A percentile compares a stretch with the other conserved stretches of the same genome.
phyloP scores from a whole-genome alignment of 2,329 filamentous ascomycete genomes.

The Mycosphaerella sp. region DNA sequence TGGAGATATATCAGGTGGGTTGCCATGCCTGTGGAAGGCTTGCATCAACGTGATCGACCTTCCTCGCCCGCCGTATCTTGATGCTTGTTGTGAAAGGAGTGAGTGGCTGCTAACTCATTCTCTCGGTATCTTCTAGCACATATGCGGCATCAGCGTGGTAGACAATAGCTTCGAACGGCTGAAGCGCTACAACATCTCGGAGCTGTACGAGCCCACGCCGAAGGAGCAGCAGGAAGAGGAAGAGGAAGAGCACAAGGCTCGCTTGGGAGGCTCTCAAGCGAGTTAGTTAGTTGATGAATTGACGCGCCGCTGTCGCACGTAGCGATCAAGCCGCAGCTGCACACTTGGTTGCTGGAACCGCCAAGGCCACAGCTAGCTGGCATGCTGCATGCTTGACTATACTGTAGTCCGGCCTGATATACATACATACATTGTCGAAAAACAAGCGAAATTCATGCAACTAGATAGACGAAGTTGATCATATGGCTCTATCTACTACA shows the following conservation, averaged over 20 bases:
- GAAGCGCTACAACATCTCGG: slow-evolving; percentile 72
- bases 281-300: background rate
- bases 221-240: slow-evolving; percentile 23
- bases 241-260: slow-evolving; percentile 7
- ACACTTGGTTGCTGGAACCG: background rate
- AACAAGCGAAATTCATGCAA: slow-evolving; percentile 13
- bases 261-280: background rate
- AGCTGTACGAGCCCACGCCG: slow-evolving; percentile 56
- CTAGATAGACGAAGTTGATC: too few species aligned
- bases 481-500: too few species aligned
- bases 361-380: background rate
- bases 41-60: slow-evolving; percentile 6
- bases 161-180: slow-evolving; percentile 65
- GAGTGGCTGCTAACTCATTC: too few species aligned
- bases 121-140: slow-evolving; percentile 53
- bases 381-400: background rate
- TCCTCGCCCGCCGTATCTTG: too few species aligned
- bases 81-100: too few species aligned
- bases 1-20: slow-evolving; percentile 73
- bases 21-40: slow-evolving; percentile 9
- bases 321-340: background rate
- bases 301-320: background rate
- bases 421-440: slow-evolving; percentile 3
- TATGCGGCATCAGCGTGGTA: slow-evolving; percentile 75
- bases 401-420: background rate